A percentile compares a stretch with the other conserved stretches of the same genome.
Evolutionary conservation across 2,329 filamentous ascomycete genomes (phyloP).

Genomic region (Beauveria australis): DNA sequence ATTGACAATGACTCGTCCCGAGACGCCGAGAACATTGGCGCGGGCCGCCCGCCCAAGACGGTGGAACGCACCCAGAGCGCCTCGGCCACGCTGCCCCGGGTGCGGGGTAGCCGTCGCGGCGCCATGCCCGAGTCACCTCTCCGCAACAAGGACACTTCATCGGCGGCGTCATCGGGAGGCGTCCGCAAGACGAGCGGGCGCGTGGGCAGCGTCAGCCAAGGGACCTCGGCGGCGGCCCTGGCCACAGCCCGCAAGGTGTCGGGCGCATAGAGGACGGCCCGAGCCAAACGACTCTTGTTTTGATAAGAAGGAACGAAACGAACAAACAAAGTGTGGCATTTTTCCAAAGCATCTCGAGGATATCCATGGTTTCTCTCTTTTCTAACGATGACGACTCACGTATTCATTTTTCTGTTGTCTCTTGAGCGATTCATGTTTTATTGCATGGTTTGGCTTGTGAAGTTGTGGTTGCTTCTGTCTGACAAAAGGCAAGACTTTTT

Average conservation of each 20-base stretch:
- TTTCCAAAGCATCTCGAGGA: conserved; percentile 8
- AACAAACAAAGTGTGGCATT: conserved; percentile 10
- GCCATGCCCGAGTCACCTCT: conserved; percentile 39
- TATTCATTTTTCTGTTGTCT: conserved; percentile 19
- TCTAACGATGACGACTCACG: conserved; percentile 36
- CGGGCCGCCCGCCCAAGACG: conserved; percentile 48
- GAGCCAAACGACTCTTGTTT: conserved; percentile 13
- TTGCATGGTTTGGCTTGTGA: conserved; percentile 37
- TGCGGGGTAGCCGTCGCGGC: conserved; percentile 50
- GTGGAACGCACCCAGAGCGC: conserved; percentile 48
- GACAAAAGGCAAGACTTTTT: no score
- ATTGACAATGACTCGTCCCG: conserved; percentile 62
- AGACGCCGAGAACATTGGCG: conserved; percentile 63
- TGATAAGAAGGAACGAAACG: background rate
- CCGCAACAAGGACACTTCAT: conserved; percentile 35
- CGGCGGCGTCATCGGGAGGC: conserved; percentile 28
- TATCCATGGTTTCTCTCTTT: background rate
- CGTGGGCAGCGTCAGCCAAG: conserved; percentile 48
- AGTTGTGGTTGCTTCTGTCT: background rate
- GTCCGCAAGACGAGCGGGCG: conserved; percentile 60
- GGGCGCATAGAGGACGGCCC: conserved; percentile 26
- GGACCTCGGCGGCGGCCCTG: conserved; percentile 32
- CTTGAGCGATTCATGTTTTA: conserved; percentile 26
- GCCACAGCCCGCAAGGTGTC: conserved; percentile 48
- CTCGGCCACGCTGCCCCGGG: conserved; percentile 53